phyloP scores from a whole-genome alignment of 2,329 filamentous ascomycete genomes.

The Colletotrichum cordylinicola region DNA sequence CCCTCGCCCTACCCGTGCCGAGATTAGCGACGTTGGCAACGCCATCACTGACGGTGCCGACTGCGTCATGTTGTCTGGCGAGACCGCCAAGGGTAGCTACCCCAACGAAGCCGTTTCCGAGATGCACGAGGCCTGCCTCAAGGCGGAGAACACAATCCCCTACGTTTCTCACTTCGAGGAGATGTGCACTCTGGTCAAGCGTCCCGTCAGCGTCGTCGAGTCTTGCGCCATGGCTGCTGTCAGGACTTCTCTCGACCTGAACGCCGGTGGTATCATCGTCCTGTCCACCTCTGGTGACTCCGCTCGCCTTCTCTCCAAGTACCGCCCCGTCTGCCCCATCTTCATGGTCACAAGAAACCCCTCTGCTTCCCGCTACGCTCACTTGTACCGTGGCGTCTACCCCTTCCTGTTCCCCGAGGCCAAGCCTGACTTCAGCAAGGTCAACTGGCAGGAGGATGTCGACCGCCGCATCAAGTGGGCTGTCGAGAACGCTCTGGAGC shows the following conservation, averaged over 20 bases:
- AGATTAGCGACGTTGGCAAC: constrained; percentile 98
- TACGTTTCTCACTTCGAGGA: constrained; percentile 98
- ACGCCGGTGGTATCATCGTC: constrained; percentile 94
- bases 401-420: constrained; percentile 92
- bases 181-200: constrained; percentile 80
- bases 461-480: constrained; percentile 98
- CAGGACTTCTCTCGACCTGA: constrained; percentile 92
- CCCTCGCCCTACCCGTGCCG: constrained; percentile 94
- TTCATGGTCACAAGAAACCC: constrained; percentile 97
- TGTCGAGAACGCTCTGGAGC: constrained; percentile 83
- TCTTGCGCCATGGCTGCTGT: constrained; percentile 98
- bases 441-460: constrained; percentile 99
- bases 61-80: constrained; percentile 99
- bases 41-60: constrained; percentile 97
- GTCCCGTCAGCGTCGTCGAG: constrained; percentile 88
- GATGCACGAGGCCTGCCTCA: constrained; percentile 98
- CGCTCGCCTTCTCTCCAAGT: constrained; percentile 95
- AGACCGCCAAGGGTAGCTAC: constrained; percentile 98
- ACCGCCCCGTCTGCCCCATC: constrained; percentile 97
- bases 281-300: constrained; percentile 95
- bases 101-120: constrained; percentile 90
- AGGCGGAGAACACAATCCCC: constrained; percentile 96
- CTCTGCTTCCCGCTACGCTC: constrained; percentile 84
- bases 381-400: constrained; percentile 97
- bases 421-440: constrained; percentile 92